Evolutionary conservation across 495 filamentous ascomycete species (phyloP), one percentile per base, ranked within the genome.

Genomic region (Clavariopsis aquatica): DNA sequence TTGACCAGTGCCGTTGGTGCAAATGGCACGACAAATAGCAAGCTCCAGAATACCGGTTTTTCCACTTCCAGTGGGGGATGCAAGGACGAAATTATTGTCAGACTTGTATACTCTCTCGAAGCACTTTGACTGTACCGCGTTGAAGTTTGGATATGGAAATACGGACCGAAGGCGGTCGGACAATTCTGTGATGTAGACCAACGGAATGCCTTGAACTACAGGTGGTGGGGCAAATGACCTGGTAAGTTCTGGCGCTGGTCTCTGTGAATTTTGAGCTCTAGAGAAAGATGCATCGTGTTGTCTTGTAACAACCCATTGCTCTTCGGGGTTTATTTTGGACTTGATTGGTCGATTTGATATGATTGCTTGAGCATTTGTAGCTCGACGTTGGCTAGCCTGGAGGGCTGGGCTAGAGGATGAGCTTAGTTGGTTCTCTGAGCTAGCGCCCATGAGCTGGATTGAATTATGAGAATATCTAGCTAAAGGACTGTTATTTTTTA

Each of bases 31-130:
- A 77, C 92, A 97, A 53, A 98, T 93, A 2, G 94, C 93, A 23
- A 98, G 80, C 73, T 98, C 94, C 49, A 98, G 82, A 22, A 98
- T 82, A 0, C 84, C 90, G 8, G 94, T 98, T 73, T 98, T 98
- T 7, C 94, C 94, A 70, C 92, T 93, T 12, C 93, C 93, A 0
- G 94, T 98, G 0, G 94, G 94, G 17, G 94, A 89, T 6, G 93
- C 87, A 24, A 98, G 80, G 0, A 98, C 91, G 9, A 97, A 76
- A 64, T 98, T 98, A 72, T 95, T 86, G 68, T 87, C 83, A 6
- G 83, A 83, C 3, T 82, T 76, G 74, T 92, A 98, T 1, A 91
- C 82, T 0, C 83, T 68, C 0, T 83, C 69, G 64, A 95, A 98
- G 66, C 89, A 94, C 71, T 88, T 92, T 0, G 93, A 97, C 71